A percentile compares a stretch with the other conserved stretches of the same genome.
phyloP scores from a whole-genome alignment of 2,329 filamentous ascomycete genomes.

The Calonectria pseudoturangicola region DNA sequence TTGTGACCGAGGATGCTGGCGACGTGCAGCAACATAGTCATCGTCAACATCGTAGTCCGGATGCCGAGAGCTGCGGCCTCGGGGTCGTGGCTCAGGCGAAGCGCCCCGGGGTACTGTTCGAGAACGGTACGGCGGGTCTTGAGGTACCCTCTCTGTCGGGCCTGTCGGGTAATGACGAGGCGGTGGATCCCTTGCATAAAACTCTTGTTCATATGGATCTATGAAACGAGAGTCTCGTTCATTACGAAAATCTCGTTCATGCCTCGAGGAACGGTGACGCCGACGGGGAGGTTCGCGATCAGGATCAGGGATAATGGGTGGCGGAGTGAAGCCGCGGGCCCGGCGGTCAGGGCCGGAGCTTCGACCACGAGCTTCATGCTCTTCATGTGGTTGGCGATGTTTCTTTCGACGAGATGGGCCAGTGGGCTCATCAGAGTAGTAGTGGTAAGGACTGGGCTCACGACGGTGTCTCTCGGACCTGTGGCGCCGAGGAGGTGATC shows the following conservation, averaged over 20 bases:
- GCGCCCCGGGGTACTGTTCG: conserved; percentile 35
- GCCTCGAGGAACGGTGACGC: conserved; percentile 44
- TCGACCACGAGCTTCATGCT: conserved; percentile 50
- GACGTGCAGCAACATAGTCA: conserved; percentile 36
- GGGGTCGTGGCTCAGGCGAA: conserved; percentile 43
- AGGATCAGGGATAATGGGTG: conserved; percentile 44
- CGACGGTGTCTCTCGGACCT: conserved; percentile 50
- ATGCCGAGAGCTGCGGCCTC: conserved; percentile 41
- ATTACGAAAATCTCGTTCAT: conserved; percentile 36
- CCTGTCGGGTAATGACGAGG: conserved; percentile 30
- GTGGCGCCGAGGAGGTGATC: conserved; percentile 49
- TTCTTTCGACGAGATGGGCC: conserved; percentile 36
- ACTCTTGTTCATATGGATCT: conserved; percentile 30
- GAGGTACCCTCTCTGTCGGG: conserved; percentile 31
- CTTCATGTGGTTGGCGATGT: conserved; percentile 36
- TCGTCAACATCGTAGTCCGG: conserved; percentile 48
- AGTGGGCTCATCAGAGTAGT: conserved; percentile 44
- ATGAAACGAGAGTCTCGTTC: conserved; percentile 36
- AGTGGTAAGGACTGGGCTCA: conserved; percentile 43
- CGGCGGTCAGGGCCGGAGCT: conserved; percentile 46
- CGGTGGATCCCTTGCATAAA: conserved; percentile 13
- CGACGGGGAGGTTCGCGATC: conserved; percentile 48
- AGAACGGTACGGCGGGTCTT: conserved; percentile 43
- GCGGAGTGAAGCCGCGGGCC: conserved; percentile 44
- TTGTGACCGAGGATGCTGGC: conserved; percentile 52